These are phyloP conservation scores for Coniochaeta hoffmannii DNA, from an alignment of 2,329 filamentous ascomycete species.

Conservation along the genomic window DNA sequence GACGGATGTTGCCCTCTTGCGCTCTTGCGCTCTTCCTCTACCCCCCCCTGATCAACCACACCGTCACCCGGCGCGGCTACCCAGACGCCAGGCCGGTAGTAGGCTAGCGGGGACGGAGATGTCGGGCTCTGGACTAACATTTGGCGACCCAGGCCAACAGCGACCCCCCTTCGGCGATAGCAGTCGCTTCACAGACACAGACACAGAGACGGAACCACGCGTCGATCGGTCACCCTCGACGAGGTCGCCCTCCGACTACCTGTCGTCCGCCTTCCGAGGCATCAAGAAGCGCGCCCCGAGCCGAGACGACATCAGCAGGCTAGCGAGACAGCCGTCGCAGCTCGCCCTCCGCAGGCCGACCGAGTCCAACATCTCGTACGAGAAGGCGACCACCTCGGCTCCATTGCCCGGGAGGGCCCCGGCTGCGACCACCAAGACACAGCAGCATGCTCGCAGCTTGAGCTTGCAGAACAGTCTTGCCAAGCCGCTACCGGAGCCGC, in stretches of 20 bases:
- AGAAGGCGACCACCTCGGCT: slow-evolving; percentile 18
- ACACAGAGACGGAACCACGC: slow-evolving; percentile 30
- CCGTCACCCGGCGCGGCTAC: not conserved
- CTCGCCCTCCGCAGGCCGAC: slow-evolving; percentile 23
- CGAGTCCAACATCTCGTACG: slow-evolving; percentile 20
- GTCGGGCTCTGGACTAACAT: slow-evolving; percentile 25
- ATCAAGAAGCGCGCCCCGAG: slow-evolving; percentile 38
- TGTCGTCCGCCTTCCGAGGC: slow-evolving; percentile 45
- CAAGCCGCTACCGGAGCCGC: slow-evolving; percentile 49
- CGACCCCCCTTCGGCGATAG: slow-evolving; percentile 21
- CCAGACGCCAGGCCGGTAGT: not conserved
- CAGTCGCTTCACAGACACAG: slow-evolving; percentile 36
- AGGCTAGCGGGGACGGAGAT: slow-evolving; percentile 6
- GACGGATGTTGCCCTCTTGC: too few species aligned
- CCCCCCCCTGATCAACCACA: not conserved
- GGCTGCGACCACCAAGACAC: slow-evolving; percentile 14
- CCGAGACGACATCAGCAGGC: slow-evolving; percentile 34
- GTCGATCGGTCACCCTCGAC: slow-evolving; percentile 22
- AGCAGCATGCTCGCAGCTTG: slow-evolving; percentile 49
- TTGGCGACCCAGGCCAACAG: slow-evolving; percentile 20
- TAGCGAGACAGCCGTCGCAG: slow-evolving; percentile 36
- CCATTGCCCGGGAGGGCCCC: slow-evolving; percentile 15
- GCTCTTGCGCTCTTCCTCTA: not conserved
- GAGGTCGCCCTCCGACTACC: slow-evolving; percentile 37
- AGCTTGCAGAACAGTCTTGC: slow-evolving; percentile 50